Evolutionary conservation across 176 grass and related monocot species (phyloP).

Genomic region (Musa schizocarpa): DNA sequence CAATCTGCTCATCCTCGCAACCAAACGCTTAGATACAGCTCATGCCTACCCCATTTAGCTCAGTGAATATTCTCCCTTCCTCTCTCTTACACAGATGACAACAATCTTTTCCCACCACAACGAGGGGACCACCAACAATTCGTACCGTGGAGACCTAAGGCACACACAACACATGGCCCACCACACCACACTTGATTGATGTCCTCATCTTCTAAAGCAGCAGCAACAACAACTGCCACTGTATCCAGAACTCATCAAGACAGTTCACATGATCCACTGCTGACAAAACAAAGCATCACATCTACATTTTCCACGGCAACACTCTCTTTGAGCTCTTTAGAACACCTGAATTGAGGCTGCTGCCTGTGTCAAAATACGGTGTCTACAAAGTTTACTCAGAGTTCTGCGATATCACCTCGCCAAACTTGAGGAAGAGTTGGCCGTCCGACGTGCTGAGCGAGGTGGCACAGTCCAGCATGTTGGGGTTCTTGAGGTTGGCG

Average conservation of each 20-base stretch:
- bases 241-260: too few species aligned
- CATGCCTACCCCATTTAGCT: too few species aligned
- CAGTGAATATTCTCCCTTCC: too few species aligned
- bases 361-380: not conserved
- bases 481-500: conserved; percentile 39
- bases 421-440: conserved; percentile 88
- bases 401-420: conserved; percentile 75
- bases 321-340: not conserved
- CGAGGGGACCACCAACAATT: not conserved
- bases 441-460: conserved; percentile 61
- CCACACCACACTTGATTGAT: not conserved
- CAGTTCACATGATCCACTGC: too few species aligned
- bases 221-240: too few species aligned
- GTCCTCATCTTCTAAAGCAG: not conserved
- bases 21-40: too few species aligned
- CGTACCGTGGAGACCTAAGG: not conserved
- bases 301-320: not conserved
- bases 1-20: too few species aligned
- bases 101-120: not conserved
- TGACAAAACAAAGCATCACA: too few species aligned
- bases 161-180: not conserved
- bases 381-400: conserved; percentile 27
- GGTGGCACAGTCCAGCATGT: conserved; percentile 25
- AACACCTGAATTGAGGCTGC: not conserved
- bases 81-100: too few species aligned